Evolutionary conservation across 106 monocot species (phyloP), one percentile per base, ranked within the genome.

Genomic region (Allium fistulosum): DNA sequence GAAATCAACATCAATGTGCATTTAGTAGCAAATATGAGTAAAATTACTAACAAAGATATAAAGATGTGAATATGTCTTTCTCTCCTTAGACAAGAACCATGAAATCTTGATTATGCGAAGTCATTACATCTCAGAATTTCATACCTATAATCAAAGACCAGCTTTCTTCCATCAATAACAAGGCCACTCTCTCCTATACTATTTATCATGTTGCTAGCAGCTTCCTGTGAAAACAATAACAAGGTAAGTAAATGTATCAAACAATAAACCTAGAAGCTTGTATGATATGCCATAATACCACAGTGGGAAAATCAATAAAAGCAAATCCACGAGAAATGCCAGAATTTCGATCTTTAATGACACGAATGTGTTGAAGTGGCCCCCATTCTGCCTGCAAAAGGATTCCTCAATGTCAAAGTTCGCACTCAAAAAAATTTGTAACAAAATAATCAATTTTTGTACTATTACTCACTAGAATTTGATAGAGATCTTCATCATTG

Each of bases 141-240:
- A 14, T 83, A 93, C 99, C 99, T 99, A 73, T 93, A 99, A 59
- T 99, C 90, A 85, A 99, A 99, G 66, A 85, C 80, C 46, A 99
- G 67, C 69, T 83, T 90, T 61, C 93, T 84, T 64, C 99, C 99
- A 78, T 99, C 99, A 84, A 93, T 72, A 65, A 85, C 62, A 61
- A 99, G 79, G 16, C 93, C 99, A 83, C 81, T 78, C 53, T 93
- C 87, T 74, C 85, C 87, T 69, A 87, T 48, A 59, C 71, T 71
- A 78, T 90, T 79, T 83, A 99, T 93, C 99, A 93, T 93, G 51
- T 57, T 90, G 28, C 87, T 75, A 65, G 99, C 99, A 71, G 92
- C 90, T 66, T 85, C 93, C 99, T 99, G 76, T 17, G 53, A 37
- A 28, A 37, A 37, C 53, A 59, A 9, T 69, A 14, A 55, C 22